These are phyloP conservation scores for Puccinia coronata DNA, from an alignment of 1,284 basidiomycete genomes.

Conservation along the genomic window DNA sequence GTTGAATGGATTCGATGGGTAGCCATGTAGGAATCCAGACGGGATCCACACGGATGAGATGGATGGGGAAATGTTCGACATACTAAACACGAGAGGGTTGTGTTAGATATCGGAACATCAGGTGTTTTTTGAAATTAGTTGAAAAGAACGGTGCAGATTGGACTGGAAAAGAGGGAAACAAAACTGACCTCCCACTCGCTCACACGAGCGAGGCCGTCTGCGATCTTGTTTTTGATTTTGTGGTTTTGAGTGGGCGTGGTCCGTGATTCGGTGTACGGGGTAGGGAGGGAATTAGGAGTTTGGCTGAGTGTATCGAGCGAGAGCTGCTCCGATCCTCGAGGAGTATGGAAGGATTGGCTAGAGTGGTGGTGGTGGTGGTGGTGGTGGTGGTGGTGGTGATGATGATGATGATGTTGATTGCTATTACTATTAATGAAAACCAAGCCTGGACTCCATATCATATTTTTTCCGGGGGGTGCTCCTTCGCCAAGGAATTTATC, in stretches of 20 bases:
- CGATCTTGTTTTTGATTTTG: slow-evolving; percentile 31
- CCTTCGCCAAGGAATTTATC: slow-evolving; percentile 43
- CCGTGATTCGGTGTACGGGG: background rate
- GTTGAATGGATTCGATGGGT: slow-evolving; percentile 36
- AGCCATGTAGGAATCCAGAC: slow-evolving; percentile 39
- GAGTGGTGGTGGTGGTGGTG: background rate
- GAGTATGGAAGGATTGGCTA: background rate
- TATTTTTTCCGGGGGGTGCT: slow-evolving; percentile 42
- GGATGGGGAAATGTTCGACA: slow-evolving; percentile 45
- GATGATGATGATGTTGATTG: slow-evolving; percentile 9
- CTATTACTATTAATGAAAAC: slow-evolving; percentile 4
- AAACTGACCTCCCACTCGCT: slow-evolving; percentile 43
- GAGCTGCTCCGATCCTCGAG: background rate
- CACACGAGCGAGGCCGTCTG: slow-evolving; percentile 11
- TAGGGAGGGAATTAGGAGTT: background rate
- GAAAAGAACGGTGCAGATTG: background rate
- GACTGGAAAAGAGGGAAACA: background rate
- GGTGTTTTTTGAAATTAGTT: background rate
- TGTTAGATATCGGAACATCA: too few species aligned
- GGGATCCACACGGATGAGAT: slow-evolving; percentile 21
- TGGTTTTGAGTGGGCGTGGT: background rate
- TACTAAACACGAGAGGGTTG: slow-evolving; percentile 6
- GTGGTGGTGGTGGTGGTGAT: background rate
- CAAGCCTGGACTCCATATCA: slow-evolving; percentile 47
- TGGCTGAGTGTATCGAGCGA: background rate